Base-by-base conservation (phyloP, 352 stramenopile species). In the Phytophthora pisi region DNA sequence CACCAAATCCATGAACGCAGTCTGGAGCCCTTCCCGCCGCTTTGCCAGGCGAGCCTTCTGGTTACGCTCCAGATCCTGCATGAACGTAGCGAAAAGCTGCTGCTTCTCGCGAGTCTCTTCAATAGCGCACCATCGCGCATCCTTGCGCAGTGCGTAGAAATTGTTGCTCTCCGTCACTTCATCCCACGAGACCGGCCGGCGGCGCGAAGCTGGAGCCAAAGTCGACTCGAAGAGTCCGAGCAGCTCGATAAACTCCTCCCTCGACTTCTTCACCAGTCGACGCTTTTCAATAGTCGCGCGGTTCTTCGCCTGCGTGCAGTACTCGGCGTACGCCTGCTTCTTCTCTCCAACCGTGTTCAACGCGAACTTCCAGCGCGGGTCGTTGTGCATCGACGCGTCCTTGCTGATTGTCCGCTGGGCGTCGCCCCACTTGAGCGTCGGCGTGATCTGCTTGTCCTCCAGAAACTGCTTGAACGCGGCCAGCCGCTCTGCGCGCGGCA, bases 241-340 rank as follows among this genome's bases (percentile, higher is more conserved):
- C n/a, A 96, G 54, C 45, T 90, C 86, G 5, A 87, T 43, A 56
- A 94, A 96, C 16, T 93, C 83, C 46, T 96, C 88, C 9, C 88
- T 81, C 10, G 79, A 63, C 18, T 81, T 80, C 68, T 96, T 96
- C n/a, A 88, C 75, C 31, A 88, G 59, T 9, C 84, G 82, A 11
- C 85, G 81, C 36, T 81, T 79, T 58, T 90, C 86, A 31, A 93
- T 88, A 3, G 74, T 89, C 28, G 81, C 73, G 46, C 84, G 77
- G 45, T 94, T 94, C 58, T 86, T 77, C 0, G 72, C 74, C 34
- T 93, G 86, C 18, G 86, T 92, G 40, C 82, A 91, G 55, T 92
- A 96, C 63, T 96, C 88, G 0, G 88, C 85, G 30, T 90, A 94
- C 9, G 81, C 82, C 58, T 96, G 88, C 46, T 96, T 96, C 74